A percentile compares a stretch with the other conserved stretches of the same genome.
These are phyloP conservation scores for Acanthamoeba triangularis DNA, from an alignment of 208 protist genomes.

Conservation along the genomic window DNA sequence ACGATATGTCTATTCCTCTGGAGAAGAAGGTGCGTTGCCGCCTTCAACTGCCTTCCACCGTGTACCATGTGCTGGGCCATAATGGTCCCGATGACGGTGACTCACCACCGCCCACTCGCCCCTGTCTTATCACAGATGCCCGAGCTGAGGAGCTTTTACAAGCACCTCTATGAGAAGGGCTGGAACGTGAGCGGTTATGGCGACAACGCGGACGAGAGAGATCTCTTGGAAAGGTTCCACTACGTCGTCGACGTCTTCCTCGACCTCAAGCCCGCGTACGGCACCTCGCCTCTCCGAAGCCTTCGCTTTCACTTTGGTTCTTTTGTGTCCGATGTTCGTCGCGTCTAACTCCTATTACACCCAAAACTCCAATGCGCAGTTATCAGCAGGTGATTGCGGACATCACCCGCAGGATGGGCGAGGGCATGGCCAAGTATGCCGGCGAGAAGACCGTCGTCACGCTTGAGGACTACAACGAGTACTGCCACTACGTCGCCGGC, in stretches of 20 bases:
- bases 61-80: not conserved
- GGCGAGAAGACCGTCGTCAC: constrained; percentile 93
- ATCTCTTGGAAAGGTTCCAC: constrained; percentile 81
- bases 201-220: constrained; percentile 81
- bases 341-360: not conserved
- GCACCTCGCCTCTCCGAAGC: not conserved
- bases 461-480: constrained; percentile 95
- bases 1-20: constrained; percentile 60
- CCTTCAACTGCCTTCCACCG: constrained; percentile 92
- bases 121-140: not conserved
- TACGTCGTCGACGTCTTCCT: constrained; percentile 79
- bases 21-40: not conserved
- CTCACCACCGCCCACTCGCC: not conserved
- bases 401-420: constrained; percentile 95
- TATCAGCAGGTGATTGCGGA: constrained; percentile 96
- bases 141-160: not conserved
- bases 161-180: constrained; percentile 26
- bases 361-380: not conserved
- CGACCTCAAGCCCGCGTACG: constrained; percentile 78
- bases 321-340: not conserved
- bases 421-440: constrained; percentile 96
- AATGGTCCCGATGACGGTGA: not conserved
- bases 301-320: not conserved
- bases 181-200: constrained; percentile 83
- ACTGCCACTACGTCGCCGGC: constrained; percentile 98